Conservation (phyloP, 2,329 filamentous ascomycete genomes). For the Knufia fluminis region DNA sequence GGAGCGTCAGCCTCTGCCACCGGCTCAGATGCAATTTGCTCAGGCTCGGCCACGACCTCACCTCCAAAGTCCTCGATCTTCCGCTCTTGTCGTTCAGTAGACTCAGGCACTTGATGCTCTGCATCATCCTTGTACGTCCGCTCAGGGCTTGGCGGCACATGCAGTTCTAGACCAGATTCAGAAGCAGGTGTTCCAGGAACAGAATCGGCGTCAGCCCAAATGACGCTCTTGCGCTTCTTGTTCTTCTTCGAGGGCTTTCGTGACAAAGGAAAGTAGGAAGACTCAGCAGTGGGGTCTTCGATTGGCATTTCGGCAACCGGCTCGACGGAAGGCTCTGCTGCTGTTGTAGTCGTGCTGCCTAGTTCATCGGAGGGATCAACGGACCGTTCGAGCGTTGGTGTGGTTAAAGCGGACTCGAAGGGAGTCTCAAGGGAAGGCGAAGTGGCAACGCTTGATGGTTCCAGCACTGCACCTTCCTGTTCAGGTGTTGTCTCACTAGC, state of each 20-base stretch:
- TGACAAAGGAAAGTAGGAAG: background rate
- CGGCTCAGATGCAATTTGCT: background rate
- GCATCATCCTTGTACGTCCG: background rate
- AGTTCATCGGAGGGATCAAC: constrained; percentile 1
- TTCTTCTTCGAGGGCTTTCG: constrained; percentile 5
- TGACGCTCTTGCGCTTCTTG: constrained; percentile 10
- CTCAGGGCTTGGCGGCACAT: constrained; percentile 3
- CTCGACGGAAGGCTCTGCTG: background rate
- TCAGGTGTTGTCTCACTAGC: background rate
- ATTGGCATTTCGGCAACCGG: background rate
- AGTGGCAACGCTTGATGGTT: background rate
- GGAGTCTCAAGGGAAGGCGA: background rate
- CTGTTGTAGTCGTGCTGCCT: background rate
- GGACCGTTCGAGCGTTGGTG: background rate
- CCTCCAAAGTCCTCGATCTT: background rate
- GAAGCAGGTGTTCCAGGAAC: constrained; percentile 4
- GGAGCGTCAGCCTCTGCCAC: background rate
- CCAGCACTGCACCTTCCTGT: background rate
- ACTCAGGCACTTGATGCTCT: background rate
- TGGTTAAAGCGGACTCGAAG: background rate
- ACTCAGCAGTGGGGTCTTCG: background rate
- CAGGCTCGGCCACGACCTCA: background rate
- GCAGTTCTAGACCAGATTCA: constrained; percentile 4
- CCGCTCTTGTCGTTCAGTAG: background rate
- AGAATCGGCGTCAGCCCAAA: constrained; percentile 8